Percentiles rank a stretch among this genome's conserved stretches.
Conservation (phyloP, 1,139 yeast species). For the Hyphopichia fennica region DNA sequence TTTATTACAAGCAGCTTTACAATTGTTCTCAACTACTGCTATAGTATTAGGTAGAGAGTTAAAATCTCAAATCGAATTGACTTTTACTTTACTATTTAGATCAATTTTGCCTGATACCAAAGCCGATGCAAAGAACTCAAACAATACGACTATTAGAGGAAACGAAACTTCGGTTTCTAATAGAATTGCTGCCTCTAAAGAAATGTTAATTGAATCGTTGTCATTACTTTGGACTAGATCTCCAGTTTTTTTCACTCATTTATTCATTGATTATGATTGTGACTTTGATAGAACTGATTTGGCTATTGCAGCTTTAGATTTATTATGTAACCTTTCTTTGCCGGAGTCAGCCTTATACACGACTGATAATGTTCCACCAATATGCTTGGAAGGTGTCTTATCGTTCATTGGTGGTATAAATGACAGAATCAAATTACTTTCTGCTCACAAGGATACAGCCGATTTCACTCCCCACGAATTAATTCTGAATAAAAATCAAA, state of each 20-base stretch:
- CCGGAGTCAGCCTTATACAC: conserved; percentile 78
- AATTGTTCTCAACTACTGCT: conserved; percentile 68
- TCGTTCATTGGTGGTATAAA: conserved; percentile 68
- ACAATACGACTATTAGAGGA: conserved; percentile 20
- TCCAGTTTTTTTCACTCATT: conserved; percentile 71
- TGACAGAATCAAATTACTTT: conserved; percentile 46
- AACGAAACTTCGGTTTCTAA: conserved; percentile 19
- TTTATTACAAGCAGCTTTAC: conserved; percentile 72
- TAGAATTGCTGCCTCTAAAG: conserved; percentile 52
- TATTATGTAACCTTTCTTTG: conserved; percentile 71
- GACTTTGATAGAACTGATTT: conserved; percentile 85
- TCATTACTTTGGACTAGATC: conserved; percentile 84
- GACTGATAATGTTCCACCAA: conserved; percentile 88
- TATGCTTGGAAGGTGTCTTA: conserved; percentile 85
- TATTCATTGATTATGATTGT: conserved; percentile 87
- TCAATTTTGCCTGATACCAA: conserved; percentile 34
- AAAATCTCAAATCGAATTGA: conserved; percentile 67
- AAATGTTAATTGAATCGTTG: conserved; percentile 78
- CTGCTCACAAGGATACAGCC: conserved; percentile 13
- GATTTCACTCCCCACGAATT: conserved; percentile 22
- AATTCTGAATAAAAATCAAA: conserved; percentile 55
- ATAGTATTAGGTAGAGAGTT: conserved; percentile 58
- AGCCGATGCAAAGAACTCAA: conserved; percentile 28
- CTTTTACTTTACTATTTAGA: conserved; percentile 58
- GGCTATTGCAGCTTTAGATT: conserved; percentile 65